Evolutionary conservation across 2,329 filamentous ascomycete species (phyloP).

Genomic region (Pseudocercospora fijiensis): DNA sequence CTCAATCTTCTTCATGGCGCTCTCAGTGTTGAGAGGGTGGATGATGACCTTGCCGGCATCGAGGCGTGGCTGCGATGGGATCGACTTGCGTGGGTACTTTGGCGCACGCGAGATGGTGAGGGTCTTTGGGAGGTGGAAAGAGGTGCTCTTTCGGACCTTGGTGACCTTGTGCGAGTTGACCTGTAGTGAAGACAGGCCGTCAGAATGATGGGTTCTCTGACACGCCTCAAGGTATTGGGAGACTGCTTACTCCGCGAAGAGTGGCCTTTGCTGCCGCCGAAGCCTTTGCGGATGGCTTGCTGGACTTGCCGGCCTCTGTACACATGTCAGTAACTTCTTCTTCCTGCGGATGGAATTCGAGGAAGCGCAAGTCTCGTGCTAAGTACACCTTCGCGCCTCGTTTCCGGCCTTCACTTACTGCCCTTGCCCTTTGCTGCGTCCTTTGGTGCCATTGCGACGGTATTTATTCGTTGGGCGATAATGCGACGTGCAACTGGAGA

Average conservation of each 20-base stretch:
- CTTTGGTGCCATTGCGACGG: conserved; percentile 36
- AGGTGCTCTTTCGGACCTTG: conserved; percentile 89
- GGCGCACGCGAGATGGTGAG: conserved; percentile 84
- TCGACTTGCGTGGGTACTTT: conserved; percentile 96
- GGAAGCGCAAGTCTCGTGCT: not conserved
- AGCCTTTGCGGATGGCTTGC: conserved; percentile 74
- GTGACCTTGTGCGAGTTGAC: conserved; percentile 78
- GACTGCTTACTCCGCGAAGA: conserved; percentile 82
- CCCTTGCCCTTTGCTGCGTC: conserved; percentile 27
- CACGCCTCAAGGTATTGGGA: conserved; percentile 45
- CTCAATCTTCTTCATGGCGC: conserved; percentile 99
- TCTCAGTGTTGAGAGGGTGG: conserved; percentile 99
- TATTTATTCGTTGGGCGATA: conserved; percentile 21
- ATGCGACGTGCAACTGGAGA: conserved; percentile 24
- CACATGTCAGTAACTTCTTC: conserved; percentile 35
- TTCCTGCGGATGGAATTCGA: too few species aligned
- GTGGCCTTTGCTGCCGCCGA: conserved; percentile 92
- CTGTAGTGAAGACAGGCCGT: conserved; percentile 55
- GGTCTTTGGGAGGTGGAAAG: conserved; percentile 98
- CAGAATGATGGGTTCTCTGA: conserved; percentile 53
- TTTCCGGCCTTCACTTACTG: conserved; percentile 18
- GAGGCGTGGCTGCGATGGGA: conserved; percentile 84
- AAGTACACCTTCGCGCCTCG: not conserved
- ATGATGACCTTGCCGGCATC: conserved; percentile 98
- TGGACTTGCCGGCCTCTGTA: conserved; percentile 41